Conservation (phyloP, 495 filamentous ascomycete species). For the Annulohypoxylon stygium region DNA sequence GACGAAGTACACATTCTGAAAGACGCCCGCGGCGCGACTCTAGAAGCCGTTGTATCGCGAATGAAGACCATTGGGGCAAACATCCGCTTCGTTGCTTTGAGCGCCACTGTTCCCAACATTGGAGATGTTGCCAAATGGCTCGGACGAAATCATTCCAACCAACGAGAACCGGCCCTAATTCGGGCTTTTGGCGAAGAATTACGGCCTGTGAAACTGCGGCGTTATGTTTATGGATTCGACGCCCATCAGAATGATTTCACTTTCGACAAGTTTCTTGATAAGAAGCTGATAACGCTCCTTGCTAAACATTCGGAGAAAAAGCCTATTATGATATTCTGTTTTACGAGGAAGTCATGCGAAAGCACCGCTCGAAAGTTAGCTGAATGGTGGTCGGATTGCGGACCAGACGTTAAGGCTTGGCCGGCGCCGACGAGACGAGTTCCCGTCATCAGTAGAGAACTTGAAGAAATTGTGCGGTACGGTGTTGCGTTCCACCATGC, state of each 20-base stretch:
- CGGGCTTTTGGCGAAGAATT: conserved; percentile 94
- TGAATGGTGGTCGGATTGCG: conserved; percentile 71
- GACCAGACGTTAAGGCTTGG: conserved; percentile 74
- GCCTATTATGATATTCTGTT: conserved; percentile 94
- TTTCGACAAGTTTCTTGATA: conserved; percentile 84
- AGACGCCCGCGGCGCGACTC: conserved; percentile 86
- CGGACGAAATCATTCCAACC: conserved; percentile 77
- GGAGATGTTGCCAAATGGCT: conserved; percentile 92
- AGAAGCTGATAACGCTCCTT: conserved; percentile 82
- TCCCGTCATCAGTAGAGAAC: conserved; percentile 68
- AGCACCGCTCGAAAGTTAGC: conserved; percentile 80
- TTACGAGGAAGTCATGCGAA: conserved; percentile 82
- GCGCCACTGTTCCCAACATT: conserved; percentile 94
- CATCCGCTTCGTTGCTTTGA: conserved; percentile 91
- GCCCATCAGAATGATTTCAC: conserved; percentile 81
- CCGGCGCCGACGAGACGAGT: conserved; percentile 68
- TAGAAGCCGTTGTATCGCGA: conserved; percentile 95
- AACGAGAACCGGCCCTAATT: conserved; percentile 74
- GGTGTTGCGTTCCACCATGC: conserved; percentile 97
- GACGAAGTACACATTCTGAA: conserved; percentile 98
- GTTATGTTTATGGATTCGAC: conserved; percentile 82
- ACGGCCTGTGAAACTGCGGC: conserved; percentile 88
- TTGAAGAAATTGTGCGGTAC: conserved; percentile 72
- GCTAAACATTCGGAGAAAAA: conserved; percentile 80
- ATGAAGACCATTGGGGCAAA: conserved; percentile 93